Conservation (phyloP, 345 rosid species). For the Syzygium jambos region DNA sequence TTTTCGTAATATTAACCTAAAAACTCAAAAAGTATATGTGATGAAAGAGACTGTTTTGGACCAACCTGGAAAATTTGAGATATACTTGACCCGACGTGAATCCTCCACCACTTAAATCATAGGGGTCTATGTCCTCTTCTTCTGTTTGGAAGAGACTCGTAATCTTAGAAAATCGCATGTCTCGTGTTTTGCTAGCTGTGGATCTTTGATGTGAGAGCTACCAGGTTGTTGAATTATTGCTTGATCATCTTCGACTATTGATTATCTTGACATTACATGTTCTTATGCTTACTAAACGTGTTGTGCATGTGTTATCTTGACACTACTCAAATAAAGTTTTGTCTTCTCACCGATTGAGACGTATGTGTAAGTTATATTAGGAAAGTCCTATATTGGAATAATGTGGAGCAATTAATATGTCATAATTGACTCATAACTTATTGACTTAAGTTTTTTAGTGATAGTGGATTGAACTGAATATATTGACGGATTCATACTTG, state of each 20-base stretch:
- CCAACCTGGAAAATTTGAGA: background rate
- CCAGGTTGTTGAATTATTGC: background rate
- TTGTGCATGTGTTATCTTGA: too few relatives aligned
- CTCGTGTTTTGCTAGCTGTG: background rate
- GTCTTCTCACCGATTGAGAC: too few relatives aligned
- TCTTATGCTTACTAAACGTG: background rate
- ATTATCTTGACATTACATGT: background rate
- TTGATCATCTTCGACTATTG: background rate
- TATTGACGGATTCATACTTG: too few relatives aligned
- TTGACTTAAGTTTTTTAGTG: too few relatives aligned
- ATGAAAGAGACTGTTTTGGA: background rate
- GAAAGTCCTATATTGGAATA: too few relatives aligned
- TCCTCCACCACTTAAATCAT: background rate
- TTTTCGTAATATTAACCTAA: too few relatives aligned
- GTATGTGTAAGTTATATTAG: too few relatives aligned
- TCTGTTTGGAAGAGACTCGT: background rate
- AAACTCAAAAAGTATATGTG: background rate
- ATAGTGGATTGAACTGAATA: too few relatives aligned
- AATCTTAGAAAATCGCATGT: background rate
- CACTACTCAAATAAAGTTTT: too few relatives aligned
- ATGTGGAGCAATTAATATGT: too few relatives aligned
- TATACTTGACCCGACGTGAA: background rate
- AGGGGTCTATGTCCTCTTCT: background rate
- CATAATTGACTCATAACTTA: too few relatives aligned
- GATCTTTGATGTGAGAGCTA: background rate